A percentile compares a stretch with the other conserved stretches of the same genome.
Conservation (phyloP, 2,329 filamentous ascomycete species). For the Coniella lustricola region DNA sequence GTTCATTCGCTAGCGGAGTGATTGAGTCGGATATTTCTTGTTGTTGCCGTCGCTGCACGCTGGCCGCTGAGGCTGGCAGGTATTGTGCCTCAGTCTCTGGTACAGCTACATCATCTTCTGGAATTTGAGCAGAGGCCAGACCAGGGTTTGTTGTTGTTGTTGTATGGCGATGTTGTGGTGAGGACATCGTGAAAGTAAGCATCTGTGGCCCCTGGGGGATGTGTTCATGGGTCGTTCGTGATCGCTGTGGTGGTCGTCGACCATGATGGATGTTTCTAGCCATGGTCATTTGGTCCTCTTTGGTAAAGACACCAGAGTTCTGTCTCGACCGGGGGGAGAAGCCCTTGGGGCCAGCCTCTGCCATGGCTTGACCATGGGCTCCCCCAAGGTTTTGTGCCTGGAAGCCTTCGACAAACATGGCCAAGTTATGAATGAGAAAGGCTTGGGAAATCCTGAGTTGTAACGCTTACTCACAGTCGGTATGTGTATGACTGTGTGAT, state of each 20-base stretch:
- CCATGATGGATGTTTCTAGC: slow-evolving; percentile 28
- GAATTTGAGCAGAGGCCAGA: neutral
- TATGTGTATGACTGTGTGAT: neutral
- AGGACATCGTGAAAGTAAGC: slow-evolving; percentile 11
- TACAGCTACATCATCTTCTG: neutral
- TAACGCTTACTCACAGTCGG: neutral
- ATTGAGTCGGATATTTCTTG: slow-evolving; percentile 16
- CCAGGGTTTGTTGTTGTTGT: too few species aligned
- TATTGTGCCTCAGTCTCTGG: neutral
- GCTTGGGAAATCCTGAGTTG: neutral
- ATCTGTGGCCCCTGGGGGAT: slow-evolving; percentile 12
- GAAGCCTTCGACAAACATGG: slow-evolving; percentile 13
- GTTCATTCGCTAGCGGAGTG: slow-evolving; percentile 17
- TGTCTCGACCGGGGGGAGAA: slow-evolving; percentile 17
- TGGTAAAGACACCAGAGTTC: slow-evolving; percentile 23
- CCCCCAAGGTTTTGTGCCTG: slow-evolving; percentile 7
- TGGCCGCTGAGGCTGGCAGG: slow-evolving; percentile 2
- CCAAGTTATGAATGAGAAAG: neutral
- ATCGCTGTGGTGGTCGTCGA: slow-evolving; percentile 15
- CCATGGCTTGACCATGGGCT: slow-evolving; percentile 4
- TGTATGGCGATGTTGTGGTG: slow-evolving; percentile 5
- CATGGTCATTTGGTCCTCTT: slow-evolving; percentile 33
- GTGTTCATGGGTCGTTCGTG: slow-evolving; percentile 16
- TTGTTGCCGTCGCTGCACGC: slow-evolving; percentile 2
- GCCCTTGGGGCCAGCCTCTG: slow-evolving; percentile 7